Base-by-base conservation (phyloP, 192 early-diverging fungal species). In the Chytriomyces sp. region DNA sequence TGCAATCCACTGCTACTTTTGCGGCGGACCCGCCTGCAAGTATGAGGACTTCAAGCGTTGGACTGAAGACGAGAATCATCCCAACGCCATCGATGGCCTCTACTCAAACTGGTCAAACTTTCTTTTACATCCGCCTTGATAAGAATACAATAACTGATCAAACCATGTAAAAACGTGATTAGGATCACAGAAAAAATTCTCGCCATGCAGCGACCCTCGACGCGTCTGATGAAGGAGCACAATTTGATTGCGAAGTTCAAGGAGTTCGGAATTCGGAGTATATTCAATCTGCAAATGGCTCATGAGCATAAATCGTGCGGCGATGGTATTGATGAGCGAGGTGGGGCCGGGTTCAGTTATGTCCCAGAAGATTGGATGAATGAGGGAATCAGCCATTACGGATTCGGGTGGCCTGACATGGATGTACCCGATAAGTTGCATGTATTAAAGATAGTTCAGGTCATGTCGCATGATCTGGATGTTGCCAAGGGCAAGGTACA, bases 341-440 rank as follows among this genome's bases (percentile, higher is more conserved):
- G 30, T 22, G 26, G 52, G 37, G 73, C 67, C 26, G 80, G 80
- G 5, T 82, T 80, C 33, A 69, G 69, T 14, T 85, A 85, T 69
- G 58, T 63, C 19, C 79, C 81, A 10, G 84, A 85, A 54, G 71
- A 57, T 7, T 85, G 59, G 58, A 85, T 85, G 79, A 61, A 77
- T 39, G 75, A 39, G 0, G 84, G 80, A 40, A 70, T 80, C 22
- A 80, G 63, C 12, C 78, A 82, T 64, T 85, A 80, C 56, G 77
- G 74, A 39, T 85, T 82, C 74, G 83, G 83, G 53, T 84, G 83
- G 82, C 71, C 49, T 17, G 75, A 80, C 71, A 78, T 81, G 84
- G 77, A 81, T 39, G 74, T 76, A 5, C 84, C 84, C 19, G 63
- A 75, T 12, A 66, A 83, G 37, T 59, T 64, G 4, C 64, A 72